A percentile compares a stretch with the other conserved stretches of the same genome.
phyloP scores from a whole-genome alignment of 2,329 filamentous ascomycete species.

The Colletotrichum plurivorum region DNA sequence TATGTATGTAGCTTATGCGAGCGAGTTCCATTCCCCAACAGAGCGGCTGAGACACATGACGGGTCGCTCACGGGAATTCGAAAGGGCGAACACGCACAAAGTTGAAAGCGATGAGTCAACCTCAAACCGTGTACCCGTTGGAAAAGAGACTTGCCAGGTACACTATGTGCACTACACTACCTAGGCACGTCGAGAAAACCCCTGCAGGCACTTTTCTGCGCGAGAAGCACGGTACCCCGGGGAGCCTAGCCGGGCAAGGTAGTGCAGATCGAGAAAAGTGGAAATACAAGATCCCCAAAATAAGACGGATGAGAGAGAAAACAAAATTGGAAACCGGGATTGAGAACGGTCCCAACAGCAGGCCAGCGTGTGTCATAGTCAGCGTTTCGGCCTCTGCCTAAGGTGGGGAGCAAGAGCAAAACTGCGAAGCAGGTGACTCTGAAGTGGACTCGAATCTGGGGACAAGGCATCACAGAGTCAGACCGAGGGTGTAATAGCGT shows the following conservation, averaged over 20 bases:
- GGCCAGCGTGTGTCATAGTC: not conserved
- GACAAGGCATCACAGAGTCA: too few relatives aligned
- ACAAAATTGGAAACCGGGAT: conserved; percentile 7
- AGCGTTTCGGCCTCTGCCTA: conserved; percentile 7
- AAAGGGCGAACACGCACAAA: conserved; percentile 1
- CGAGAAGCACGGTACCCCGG: conserved; percentile 7
- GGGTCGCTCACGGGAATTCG: conserved; percentile 12
- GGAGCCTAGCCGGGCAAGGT: conserved; percentile 20
- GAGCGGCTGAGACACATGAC: conserved; percentile 13
- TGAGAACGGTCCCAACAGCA: not conserved
- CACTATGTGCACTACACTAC: too few relatives aligned
- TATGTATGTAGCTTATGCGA: conserved; percentile 6
- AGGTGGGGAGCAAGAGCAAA: conserved; percentile 14
- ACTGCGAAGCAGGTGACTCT: not conserved
- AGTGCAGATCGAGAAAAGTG: conserved; percentile 1
- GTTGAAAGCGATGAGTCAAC: conserved; percentile 34
- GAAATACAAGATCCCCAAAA: not conserved
- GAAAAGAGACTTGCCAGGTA: not conserved
- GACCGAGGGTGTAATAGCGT: too few relatives aligned
- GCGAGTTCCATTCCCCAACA: not conserved
- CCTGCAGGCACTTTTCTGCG: not conserved
- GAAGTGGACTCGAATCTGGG: too few relatives aligned
- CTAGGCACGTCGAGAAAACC: not conserved
- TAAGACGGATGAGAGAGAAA: not conserved
- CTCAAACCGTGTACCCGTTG: conserved; percentile 16